Percentiles rank a stretch among this genome's conserved stretches.
Conservation (phyloP, 2,329 filamentous ascomycete species). For the Arthrinium puccinioides region DNA sequence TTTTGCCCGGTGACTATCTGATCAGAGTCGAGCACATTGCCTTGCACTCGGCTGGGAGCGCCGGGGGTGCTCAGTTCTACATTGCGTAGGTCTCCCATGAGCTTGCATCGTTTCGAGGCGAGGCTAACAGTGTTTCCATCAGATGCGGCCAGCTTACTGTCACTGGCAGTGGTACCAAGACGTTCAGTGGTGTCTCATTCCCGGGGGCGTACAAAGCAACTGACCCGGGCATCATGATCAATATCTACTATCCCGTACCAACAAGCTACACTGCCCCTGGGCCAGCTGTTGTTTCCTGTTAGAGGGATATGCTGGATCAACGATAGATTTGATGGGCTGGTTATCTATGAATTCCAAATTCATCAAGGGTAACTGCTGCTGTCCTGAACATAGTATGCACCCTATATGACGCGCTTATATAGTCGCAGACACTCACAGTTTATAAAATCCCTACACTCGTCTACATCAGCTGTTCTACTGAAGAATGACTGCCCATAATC, state of each 20-base stretch:
- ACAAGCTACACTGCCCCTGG: slow-evolving; percentile 20
- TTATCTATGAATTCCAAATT: too few species aligned
- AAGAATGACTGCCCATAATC: too few species aligned
- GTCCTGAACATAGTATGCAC: too few species aligned
- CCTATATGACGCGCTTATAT: too few species aligned
- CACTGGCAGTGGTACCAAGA: slow-evolving; percentile 32
- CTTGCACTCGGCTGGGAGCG: slow-evolving; percentile 32
- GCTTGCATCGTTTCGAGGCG: too few species aligned
- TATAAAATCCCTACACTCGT: too few species aligned
- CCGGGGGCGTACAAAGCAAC: slow-evolving; percentile 29
- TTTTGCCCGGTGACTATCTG: slow-evolving; percentile 41
- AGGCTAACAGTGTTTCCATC: too few species aligned
- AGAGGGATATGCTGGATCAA: too few species aligned
- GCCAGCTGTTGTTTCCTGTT: slow-evolving; percentile 12
- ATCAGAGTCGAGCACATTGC: slow-evolving; percentile 41
- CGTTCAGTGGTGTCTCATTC: slow-evolving; percentile 17
- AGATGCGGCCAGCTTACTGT: slow-evolving; percentile 30
- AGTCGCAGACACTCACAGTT: too few species aligned
- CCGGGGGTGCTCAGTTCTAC: slow-evolving; percentile 38
- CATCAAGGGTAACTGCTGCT: too few species aligned
- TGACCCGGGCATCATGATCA: slow-evolving; percentile 23
- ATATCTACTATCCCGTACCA: slow-evolving; percentile 22
- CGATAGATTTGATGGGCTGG: too few species aligned
- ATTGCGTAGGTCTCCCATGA: slow-evolving; percentile 34
- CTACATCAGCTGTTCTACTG: too few species aligned